A percentile compares a stretch with the other conserved stretches of the same genome.
These are phyloP conservation scores for Botrytis squamosa DNA, from an alignment of 2,329 filamentous ascomycete species.

Conservation along the genomic window DNA sequence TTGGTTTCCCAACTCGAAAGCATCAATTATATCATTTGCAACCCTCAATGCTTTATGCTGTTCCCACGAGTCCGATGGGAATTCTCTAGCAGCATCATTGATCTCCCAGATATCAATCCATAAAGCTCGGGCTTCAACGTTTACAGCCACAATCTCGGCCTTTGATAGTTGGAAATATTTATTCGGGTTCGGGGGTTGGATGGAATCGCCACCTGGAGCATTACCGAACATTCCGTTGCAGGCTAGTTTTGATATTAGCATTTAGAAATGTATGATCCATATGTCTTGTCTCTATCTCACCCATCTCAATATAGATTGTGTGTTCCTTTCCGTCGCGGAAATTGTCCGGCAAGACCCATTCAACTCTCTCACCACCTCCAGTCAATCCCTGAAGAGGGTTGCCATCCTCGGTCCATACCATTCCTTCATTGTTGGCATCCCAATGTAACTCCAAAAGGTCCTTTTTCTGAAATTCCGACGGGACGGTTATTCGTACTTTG, in stretches of 20 bases:
- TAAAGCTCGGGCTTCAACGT: constrained; percentile 77
- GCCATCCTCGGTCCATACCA: constrained; percentile 91
- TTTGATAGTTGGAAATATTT: constrained; percentile 72
- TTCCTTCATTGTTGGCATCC: constrained; percentile 92
- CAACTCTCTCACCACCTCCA: constrained; percentile 80
- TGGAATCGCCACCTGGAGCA: constrained; percentile 76
- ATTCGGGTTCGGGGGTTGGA: constrained; percentile 86
- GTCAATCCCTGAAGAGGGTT: constrained; percentile 88
- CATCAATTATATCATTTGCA: constrained; percentile 84
- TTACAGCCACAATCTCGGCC: constrained; percentile 86
- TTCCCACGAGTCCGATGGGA: constrained; percentile 84
- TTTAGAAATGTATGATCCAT: background rate
- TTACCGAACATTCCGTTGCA: constrained; percentile 99
- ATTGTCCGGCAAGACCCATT: constrained; percentile 83
- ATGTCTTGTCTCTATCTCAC: constrained; percentile 1
- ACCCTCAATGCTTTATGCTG: constrained; percentile 82
- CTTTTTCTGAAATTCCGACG: constrained; percentile 68
- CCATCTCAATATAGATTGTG: constrained; percentile 91
- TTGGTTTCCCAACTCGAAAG: constrained; percentile 77
- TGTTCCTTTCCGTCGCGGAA: constrained; percentile 87
- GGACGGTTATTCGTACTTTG: constrained; percentile 76
- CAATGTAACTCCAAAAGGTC: constrained; percentile 92
- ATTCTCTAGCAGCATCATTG: constrained; percentile 85
- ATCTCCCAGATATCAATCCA: constrained; percentile 97
- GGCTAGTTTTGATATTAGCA: constrained; percentile 45